phyloP scores from a whole-genome alignment of 2,329 filamentous ascomycete genomes.

The Pseudogymnoascus pannorum region DNA sequence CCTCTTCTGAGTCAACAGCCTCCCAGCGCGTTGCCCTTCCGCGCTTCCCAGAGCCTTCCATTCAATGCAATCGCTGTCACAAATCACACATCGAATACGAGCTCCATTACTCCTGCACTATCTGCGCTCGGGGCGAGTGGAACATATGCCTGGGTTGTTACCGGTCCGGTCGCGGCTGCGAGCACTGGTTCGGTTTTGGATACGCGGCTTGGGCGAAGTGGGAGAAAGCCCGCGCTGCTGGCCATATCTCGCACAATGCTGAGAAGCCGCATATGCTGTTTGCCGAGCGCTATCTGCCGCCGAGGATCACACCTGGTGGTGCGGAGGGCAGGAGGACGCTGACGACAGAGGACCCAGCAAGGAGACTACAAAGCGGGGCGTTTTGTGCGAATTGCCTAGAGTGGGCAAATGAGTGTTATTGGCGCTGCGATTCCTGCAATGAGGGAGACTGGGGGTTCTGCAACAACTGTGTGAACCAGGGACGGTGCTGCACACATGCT shows the following conservation, averaged over 20 bases:
- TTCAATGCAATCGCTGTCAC: conserved; percentile 65
- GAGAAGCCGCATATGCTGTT: conserved; percentile 51
- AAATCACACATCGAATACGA: conserved; percentile 73
- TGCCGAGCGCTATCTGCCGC: conserved; percentile 48
- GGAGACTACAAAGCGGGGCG: conserved; percentile 66
- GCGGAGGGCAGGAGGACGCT: conserved; percentile 49
- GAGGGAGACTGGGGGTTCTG: conserved; percentile 95
- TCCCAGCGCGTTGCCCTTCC: conserved; percentile 28
- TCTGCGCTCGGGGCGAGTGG: conserved; percentile 64
- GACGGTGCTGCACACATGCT: conserved; percentile 72
- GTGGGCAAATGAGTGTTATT: conserved; percentile 77
- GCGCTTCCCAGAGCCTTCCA: conserved; percentile 61
- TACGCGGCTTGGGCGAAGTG: conserved; percentile 62
- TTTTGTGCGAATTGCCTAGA: conserved; percentile 74
- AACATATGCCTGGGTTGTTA: conserved; percentile 80
- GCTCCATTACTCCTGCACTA: conserved; percentile 73
- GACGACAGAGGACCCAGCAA: conserved; percentile 59
- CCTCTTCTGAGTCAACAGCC: conserved; percentile 25
- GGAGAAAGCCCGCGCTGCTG: conserved; percentile 41
- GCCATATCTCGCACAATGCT: conserved; percentile 26
- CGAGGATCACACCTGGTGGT: conserved; percentile 42
- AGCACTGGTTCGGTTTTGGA: conserved; percentile 84
- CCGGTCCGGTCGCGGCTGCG: conserved; percentile 66
- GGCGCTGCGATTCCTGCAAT: conserved; percentile 82
- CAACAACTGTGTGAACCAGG: conserved; percentile 77